Evolutionary conservation across 208 protist species (phyloP), one percentile per base, ranked within the genome.

Genomic region (Leishmania mexicana): DNA sequence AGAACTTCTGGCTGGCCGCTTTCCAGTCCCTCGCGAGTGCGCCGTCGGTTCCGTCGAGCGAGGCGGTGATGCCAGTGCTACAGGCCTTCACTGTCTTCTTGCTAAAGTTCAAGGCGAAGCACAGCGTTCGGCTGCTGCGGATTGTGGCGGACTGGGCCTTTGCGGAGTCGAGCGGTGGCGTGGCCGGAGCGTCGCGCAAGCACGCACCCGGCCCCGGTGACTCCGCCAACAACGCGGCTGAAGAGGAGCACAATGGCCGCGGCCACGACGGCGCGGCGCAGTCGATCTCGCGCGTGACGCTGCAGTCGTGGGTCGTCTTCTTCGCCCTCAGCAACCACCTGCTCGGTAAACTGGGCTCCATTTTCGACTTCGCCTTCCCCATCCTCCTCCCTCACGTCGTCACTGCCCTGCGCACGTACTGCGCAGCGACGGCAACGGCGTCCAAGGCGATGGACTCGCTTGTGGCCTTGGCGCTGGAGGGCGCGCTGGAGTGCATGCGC

Each of bases 21-120:
- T 78, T 98, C 58, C 82, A 98, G 40, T 85, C 89, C 28, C 89
- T 98, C 67, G 91, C 93, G 15, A 80, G 83, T 19, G 84, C 89
- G 60, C 85, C 87, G n/a, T 64, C 88, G 28, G 81, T 93, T 51
- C 95, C 93, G 65, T 85, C 95, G 42, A 87, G 81, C 49, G 93
- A 96, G 83, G 84, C 89, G 74, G 78, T 95, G 40, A 83, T 85
- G 79, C 90, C 95, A 21, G 91, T 96, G 49, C 79, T 96, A 72
- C 84, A 94, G 78, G 92, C 93, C 65, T 98, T 95, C 88, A 90
- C 83, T 6, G 86, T 89, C 51, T 96, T 98, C 81, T 91, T 96
- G 76, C 73, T 98, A 47, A 98, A 98, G 85, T 98, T 98, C 82
- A 96, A 96, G 88, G 85, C 93, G 31, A 95, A 96, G 80, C 89